Conservation (phyloP, 177 flowering plant species). For the Vitis hybrid region DNA sequence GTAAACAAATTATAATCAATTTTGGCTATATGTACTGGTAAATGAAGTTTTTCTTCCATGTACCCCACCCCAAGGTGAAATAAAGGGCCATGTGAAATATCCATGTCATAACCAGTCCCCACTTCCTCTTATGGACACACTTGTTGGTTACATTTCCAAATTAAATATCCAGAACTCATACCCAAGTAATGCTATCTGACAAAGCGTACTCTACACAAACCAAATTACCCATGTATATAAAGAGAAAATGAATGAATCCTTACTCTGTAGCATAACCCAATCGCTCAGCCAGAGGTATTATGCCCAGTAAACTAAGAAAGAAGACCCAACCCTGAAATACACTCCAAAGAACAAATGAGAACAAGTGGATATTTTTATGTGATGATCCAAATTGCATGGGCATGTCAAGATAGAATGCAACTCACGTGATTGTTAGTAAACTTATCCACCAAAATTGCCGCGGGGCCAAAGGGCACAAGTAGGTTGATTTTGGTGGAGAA, state of each 20-base stretch:
- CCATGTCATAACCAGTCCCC: no score
- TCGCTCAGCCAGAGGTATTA: slow-evolving; percentile 63
- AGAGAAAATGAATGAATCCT: slow-evolving; percentile 7
- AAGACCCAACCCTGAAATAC: slow-evolving; percentile 57
- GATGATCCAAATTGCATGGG: not conserved
- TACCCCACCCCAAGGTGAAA: no score
- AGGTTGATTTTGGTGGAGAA: slow-evolving; percentile 43
- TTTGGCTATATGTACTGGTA: no score
- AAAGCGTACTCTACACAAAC: not conserved
- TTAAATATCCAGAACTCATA: not conserved
- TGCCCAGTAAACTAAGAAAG: slow-evolving; percentile 50
- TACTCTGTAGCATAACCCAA: slow-evolving; percentile 62
- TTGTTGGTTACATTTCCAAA: no score
- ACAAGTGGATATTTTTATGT: not conserved
- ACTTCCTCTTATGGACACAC: no score
- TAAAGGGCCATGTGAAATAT: no score
- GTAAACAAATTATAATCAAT: no score
- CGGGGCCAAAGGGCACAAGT: slow-evolving; percentile 54
- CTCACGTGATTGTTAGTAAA: slow-evolving; percentile 40
- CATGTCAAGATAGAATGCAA: not conserved
- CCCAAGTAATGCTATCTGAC: not conserved
- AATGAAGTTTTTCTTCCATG: no score
- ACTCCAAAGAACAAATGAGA: slow-evolving; percentile 5
- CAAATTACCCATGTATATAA: not conserved
- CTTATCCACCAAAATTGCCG: slow-evolving; percentile 35